These are phyloP conservation scores for Crucihimalaya himalaica DNA, from an alignment of 345 rosid genomes.

Conservation along the genomic window DNA sequence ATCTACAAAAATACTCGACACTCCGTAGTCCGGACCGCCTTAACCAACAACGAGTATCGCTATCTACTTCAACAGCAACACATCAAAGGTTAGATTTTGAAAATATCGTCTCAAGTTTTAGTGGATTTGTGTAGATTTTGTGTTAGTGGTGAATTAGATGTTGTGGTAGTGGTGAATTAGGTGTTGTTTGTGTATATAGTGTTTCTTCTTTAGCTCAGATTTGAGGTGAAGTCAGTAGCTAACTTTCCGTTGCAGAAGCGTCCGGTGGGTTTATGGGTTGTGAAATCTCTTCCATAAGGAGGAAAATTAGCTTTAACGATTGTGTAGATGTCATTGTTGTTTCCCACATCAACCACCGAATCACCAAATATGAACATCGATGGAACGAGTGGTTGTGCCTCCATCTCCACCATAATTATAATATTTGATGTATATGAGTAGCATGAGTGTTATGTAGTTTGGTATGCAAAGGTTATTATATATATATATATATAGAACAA, in stretches of 20 bases:
- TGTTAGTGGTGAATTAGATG: too few species aligned
- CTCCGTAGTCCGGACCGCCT: too few species aligned
- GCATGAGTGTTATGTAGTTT: conserved; percentile 5
- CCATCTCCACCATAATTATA: conserved; percentile 9
- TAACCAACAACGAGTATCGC: too few species aligned
- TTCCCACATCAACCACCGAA: conserved; percentile 81
- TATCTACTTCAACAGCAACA: too few species aligned
- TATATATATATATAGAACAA: conserved; percentile 20
- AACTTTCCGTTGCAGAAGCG: conserved; percentile 86
- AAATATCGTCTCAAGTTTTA: too few species aligned
- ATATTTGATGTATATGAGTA: conserved; percentile 4
- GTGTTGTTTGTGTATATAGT: too few species aligned
- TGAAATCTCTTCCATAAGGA: conserved; percentile 89
- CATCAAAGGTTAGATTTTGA: too few species aligned
- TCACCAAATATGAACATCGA: conserved; percentile 90
- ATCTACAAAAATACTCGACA: too few species aligned
- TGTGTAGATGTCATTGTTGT: conserved; percentile 74
- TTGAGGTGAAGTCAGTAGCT: conserved; percentile 84
- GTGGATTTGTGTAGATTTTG: too few species aligned
- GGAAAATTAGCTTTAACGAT: conserved; percentile 80
- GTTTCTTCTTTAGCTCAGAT: too few species aligned
- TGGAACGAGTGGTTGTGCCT: conserved; percentile 78
- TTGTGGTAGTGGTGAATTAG: too few species aligned
- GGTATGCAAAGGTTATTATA: conserved; percentile 25
- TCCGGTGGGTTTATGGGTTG: conserved; percentile 67